Evolutionary conservation across 257 asterid genomes (phyloP), one percentile per base, ranked within the genome.

Genomic region (Fraxinus anomala): DNA sequence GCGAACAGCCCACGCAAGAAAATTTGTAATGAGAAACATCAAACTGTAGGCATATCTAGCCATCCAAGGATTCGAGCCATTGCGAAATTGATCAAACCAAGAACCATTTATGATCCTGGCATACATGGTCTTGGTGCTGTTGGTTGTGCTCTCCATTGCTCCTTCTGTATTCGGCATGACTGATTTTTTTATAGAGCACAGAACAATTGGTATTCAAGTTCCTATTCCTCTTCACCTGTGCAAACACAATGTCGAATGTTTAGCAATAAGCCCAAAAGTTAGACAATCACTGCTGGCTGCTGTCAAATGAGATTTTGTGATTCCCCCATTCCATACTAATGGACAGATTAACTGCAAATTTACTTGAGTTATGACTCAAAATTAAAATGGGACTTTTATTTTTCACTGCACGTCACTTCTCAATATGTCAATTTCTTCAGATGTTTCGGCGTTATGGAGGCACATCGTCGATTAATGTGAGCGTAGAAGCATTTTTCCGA

Each of bases 11-110:
- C 91, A 87, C 13, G 91, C 91, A 65, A 87, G 77, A 83, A 87
- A 71, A 76, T 87, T 87, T 24, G 84, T 74, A 23, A 85, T 34
- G 34, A 87, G 84, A 84, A 87, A 87, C 31, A 87, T 79, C 66
- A 87, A 77, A 61, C 85, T 83, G 36, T 87, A 87, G 54, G 83
- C 83, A 76, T 87, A 87, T 87, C 91, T 81, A 33, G 91, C 91
- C 88, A 87, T 87, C 91, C 91, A 87, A 66, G 91, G 91, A 78
- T 87, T 87, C 37, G 89, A 87, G 44, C 91, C 89, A 80, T 78
- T 54, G 0, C 85, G 82, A 74, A 87, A 87, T 67, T 87, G 91
- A 75, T 81, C 78, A 47, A 87, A 70, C 91, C 91, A 87, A 21
- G 87, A 87, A 5, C 91, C 91, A 5, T 75, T 77, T 67, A 76